phyloP scores from a whole-genome alignment of 441 rosid genomes.

The Flueggea neowawraea region DNA sequence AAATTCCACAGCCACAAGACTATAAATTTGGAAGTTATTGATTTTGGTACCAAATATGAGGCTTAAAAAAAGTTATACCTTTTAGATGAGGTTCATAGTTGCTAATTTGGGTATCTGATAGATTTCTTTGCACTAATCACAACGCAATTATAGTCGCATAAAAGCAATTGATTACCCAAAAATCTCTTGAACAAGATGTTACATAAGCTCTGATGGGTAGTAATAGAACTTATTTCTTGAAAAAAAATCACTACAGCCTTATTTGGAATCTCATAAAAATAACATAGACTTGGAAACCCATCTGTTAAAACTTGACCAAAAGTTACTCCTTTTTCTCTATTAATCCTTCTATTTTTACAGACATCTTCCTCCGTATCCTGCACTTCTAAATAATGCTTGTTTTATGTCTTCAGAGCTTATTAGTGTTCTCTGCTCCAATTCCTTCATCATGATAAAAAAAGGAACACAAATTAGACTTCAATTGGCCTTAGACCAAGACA shows the following conservation, averaged over 20 bases:
- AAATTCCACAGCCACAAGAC: slow-evolving; percentile 5
- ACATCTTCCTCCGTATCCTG: slow-evolving; percentile 93
- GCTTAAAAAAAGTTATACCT: background rate
- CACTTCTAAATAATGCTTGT: slow-evolving; percentile 81
- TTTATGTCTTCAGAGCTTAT: slow-evolving; percentile 68
- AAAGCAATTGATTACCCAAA: slow-evolving; percentile 8
- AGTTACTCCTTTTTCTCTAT: slow-evolving; percentile 8
- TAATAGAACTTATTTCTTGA: slow-evolving; percentile 11
- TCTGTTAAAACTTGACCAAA: slow-evolving; percentile 4
- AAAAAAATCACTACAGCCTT: slow-evolving; percentile 17
- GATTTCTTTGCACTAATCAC: background rate
- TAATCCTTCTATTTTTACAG: slow-evolving; percentile 23
- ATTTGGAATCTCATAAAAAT: slow-evolving; percentile 12
- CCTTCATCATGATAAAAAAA: slow-evolving; percentile 21
- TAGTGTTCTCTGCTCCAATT: slow-evolving; percentile 45
- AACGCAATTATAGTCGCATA: background rate
- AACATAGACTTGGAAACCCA: slow-evolving; percentile 15
- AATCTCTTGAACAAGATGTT: slow-evolving; percentile 9
- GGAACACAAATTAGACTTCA: background rate
- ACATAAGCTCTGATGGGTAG: slow-evolving; percentile 18
- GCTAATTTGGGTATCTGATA: background rate
- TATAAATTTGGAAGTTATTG: background rate
- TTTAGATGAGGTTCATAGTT: background rate
- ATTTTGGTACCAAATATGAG: background rate
- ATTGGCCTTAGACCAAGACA: background rate